These are phyloP conservation scores for Moringa oleifera DNA, from an alignment of 345 rosid species.

Conservation along the genomic window DNA sequence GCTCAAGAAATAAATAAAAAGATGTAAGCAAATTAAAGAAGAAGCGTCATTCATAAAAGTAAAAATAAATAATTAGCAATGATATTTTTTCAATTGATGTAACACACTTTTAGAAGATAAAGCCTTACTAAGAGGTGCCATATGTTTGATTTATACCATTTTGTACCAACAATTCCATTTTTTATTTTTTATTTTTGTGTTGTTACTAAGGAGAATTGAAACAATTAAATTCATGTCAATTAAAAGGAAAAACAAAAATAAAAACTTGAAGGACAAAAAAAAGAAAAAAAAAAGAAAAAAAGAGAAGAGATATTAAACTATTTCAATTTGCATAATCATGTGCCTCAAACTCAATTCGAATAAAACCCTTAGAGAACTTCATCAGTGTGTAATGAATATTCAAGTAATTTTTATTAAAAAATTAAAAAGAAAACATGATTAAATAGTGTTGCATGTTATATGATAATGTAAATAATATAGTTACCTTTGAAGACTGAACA, in stretches of 20 bases:
- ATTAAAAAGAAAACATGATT: slow-evolving; percentile 10
- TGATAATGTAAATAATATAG: neutral
- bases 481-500: slow-evolving; percentile 33
- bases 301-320: too few relatives aligned
- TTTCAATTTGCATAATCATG: neutral
- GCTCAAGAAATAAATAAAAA: slow-evolving; percentile 16
- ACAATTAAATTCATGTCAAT: too few relatives aligned
- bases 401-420: slow-evolving; percentile 32
- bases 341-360: slow-evolving; percentile 39
- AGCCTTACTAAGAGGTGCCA: slow-evolving; percentile 42
- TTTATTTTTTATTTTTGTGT: too few relatives aligned
- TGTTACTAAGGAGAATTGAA: too few relatives aligned
- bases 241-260: too few relatives aligned
- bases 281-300: too few relatives aligned
- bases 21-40: neutral
- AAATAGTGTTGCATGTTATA: neutral
- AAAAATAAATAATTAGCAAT: neutral
- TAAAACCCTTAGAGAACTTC: slow-evolving; percentile 17
- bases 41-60: neutral
- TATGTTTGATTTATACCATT: slow-evolving; percentile 24
- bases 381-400: slow-evolving; percentile 45
- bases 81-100: neutral
- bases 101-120: neutral
- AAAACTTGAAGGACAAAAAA: too few relatives aligned
- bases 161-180: slow-evolving; percentile 27